Percentiles rank a stretch among this genome's conserved stretches.
These are phyloP conservation scores for Chlorophyllum brunneum DNA, from an alignment of 768 basidiomycete species.

Conservation along the genomic window DNA sequence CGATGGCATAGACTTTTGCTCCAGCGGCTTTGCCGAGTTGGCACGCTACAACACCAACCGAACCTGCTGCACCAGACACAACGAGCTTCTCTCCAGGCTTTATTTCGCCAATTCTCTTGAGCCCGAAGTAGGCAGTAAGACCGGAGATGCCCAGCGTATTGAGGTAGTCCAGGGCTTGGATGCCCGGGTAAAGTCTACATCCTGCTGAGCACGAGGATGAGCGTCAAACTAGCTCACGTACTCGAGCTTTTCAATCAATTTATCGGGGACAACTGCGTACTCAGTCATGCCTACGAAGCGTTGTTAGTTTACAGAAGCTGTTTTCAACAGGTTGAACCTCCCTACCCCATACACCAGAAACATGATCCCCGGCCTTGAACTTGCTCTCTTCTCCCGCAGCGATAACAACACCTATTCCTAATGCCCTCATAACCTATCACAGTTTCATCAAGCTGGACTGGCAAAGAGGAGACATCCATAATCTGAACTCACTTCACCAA, in stretches of 20 bases:
- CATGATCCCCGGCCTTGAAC: constrained; percentile 65
- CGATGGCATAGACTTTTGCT: constrained; percentile 84
- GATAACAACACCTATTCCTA: constrained; percentile 64
- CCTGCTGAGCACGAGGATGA: neutral
- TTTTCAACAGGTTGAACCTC: constrained; percentile 7
- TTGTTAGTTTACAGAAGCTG: neutral
- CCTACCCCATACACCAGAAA: constrained; percentile 60
- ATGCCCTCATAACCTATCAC: constrained; percentile 65
- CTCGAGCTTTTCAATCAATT: constrained; percentile 48
- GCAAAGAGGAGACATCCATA: neutral
- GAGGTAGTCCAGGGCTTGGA: constrained; percentile 70
- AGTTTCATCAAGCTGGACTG: neutral
- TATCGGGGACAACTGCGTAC: constrained; percentile 59
- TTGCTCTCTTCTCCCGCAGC: constrained; percentile 49
- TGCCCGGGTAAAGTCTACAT: constrained; percentile 53
- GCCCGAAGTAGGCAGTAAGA: constrained; percentile 87
- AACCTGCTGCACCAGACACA: constrained; percentile 87
- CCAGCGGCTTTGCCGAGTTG: constrained; percentile 79
- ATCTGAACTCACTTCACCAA: constrained; percentile 47
- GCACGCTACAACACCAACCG: constrained; percentile 80
- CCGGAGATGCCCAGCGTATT: constrained; percentile 76
- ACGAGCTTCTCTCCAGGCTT: constrained; percentile 84
- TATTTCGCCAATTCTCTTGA: constrained; percentile 75
- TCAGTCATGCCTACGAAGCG: constrained; percentile 66
- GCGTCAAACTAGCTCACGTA: constrained; percentile 28